Conservation (phyloP, 768 basidiomycete species). For the Auriscalpium orientale region DNA sequence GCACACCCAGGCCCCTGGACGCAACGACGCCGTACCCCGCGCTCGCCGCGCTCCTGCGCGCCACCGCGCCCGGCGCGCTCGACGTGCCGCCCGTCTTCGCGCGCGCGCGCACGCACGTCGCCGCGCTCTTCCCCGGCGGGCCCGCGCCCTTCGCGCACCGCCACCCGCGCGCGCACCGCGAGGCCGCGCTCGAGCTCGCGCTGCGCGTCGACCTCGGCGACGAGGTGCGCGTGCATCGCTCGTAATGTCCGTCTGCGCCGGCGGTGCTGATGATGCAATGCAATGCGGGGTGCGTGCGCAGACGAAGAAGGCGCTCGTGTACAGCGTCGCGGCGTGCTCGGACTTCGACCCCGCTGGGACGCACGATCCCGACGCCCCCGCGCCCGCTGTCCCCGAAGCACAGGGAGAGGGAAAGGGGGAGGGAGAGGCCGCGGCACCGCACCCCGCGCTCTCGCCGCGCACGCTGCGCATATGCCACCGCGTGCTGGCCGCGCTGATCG, state of each 20-base stretch:
- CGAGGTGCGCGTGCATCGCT: constrained; percentile 30
- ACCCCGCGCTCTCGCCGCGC: constrained; percentile 20
- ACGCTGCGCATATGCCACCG: constrained; percentile 19
- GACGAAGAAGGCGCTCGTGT: constrained; percentile 58
- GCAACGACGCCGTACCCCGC: constrained; percentile 30
- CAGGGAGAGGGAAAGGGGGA: constrained; percentile 5
- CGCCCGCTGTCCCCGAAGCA: not conserved
- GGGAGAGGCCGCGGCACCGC: constrained; percentile 12
- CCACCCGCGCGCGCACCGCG: constrained; percentile 26
- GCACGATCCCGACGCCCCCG: constrained; percentile 5
- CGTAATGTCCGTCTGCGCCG: no score
- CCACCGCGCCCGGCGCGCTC: constrained; percentile 46
- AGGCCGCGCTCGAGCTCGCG: constrained; percentile 49
- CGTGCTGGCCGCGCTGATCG: constrained; percentile 37
- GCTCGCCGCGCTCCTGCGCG: constrained; percentile 48
- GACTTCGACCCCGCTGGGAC: constrained; percentile 42
- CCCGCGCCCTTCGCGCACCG: constrained; percentile 34
- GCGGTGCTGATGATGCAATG: no score
- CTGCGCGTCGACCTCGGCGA: constrained; percentile 36
- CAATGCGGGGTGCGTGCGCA: constrained; percentile 20
- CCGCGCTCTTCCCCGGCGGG: constrained; percentile 41
- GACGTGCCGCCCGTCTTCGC: constrained; percentile 49
- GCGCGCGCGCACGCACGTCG: constrained; percentile 35
- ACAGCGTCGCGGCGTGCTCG: constrained; percentile 52
- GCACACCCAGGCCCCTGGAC: constrained; percentile 2